Base-by-base conservation (phyloP, 2,329 filamentous ascomycete species). In the Sordariomycetes sp. region DNA sequence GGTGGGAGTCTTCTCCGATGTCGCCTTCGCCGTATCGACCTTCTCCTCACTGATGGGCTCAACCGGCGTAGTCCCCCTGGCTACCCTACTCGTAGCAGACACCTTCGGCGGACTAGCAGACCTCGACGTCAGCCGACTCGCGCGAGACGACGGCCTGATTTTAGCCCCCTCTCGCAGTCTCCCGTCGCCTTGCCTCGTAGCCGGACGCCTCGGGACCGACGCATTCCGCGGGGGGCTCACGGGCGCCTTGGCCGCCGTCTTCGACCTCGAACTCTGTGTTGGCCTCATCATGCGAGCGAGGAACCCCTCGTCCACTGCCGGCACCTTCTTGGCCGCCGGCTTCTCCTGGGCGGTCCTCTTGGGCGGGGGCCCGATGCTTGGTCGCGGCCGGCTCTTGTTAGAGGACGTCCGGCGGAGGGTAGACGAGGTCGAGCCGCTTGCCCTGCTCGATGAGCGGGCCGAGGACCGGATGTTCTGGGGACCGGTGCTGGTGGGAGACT, bases 241-340 rank as follows among this genome's bases (percentile, higher is more conserved):
- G 1, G 75, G 70, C 1, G 67, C 67, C 70, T 87, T 89, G 5
- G 88, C 85, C 2, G 80, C 73, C 0, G 79, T 78, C 70, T 89
- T 90, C 61, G 76, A 84, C 10, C 84, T 78, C 5, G 84, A 89
- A 52, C 81, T 75, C 52, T 85, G 80, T 0, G 87, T 91, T 2
- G 87, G 87, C 48, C 87, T 76, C 82, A 86, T 90, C 87, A 91
- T 90, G 56, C 87, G 81, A n/a, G 86, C 86, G 28, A 91, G 72
- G 69, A 91, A 91, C 15, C 82, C 71, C 62, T 88, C 84, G 61
- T 89, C 85, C 1, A 86, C 75, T 20, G 79, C 78, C 53, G 74
- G 75, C 28, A 78, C 73, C 60, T 76, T 74, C 62, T 77, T 78
- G 1, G 73, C 67, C 7, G 75, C 61, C 55, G 78, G 64, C 63